Evolutionary conservation across 148 eudicot species (phyloP), one percentile per base, ranked within the genome.

Genomic region (Agrostemma githago): DNA sequence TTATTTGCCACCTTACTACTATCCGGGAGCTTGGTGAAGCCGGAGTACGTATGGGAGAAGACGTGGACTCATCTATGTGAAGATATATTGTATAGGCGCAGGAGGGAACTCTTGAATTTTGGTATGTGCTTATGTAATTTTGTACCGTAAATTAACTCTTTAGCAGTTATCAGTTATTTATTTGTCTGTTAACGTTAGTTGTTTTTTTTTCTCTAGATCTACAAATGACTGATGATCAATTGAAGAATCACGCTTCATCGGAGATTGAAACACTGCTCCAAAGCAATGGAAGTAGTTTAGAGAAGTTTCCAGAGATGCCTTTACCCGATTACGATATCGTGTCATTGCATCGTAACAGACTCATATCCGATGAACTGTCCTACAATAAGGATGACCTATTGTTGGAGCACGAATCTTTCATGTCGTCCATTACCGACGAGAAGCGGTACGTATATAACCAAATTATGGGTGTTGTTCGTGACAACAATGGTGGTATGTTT

Each of bases 401-500:
- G 2, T 4, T 4, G 2, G 68, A 78, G 21, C 73, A 72, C 57
- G n/a, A 5, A 0, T 17, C 12, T 2, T 17, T 72, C 0, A 6
- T 67, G 4, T 57, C 72, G 0, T 5, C 11, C 4, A 34, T 68
- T 5, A 79, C 69, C 5, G 21, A 58, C 44, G 76, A 75, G 12
- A 63, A 82, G 14, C 14, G 21, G 9, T 6, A 17, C 2, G 19
- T 75, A 0, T 72, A 71, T 14, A 66, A 62, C 7, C 51, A 34
- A 5, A 62, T 74, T 3, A 74, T 74, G 77, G 56, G 17, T 16
- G 70, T 19, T 2, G 71, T 66, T 7, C 10, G 4, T 1, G 4
- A 4, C 11, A n/a, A 62, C 4, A 21, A 51, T 4, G 79, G 74
- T 1, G 79, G 76, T 7, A 62, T 78, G 1, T 75, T 65, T n/a